A percentile compares a stretch with the other conserved stretches of the same genome.
Conservation (phyloP, 345 rosid species). For the Heritiera fomes region DNA sequence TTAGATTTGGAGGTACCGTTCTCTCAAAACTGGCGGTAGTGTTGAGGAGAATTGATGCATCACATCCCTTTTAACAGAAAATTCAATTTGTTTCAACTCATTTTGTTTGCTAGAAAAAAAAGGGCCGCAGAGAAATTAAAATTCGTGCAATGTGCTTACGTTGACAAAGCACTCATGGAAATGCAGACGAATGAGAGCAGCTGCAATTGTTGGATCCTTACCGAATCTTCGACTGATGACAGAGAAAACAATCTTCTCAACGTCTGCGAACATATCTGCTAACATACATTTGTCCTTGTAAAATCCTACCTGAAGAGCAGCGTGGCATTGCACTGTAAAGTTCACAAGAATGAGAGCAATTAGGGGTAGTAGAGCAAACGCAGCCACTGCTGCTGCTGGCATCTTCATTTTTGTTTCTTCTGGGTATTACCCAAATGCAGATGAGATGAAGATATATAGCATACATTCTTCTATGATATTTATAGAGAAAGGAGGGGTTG, state of each 20-base stretch:
- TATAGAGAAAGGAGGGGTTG: neutral
- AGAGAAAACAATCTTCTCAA: constrained; percentile 38
- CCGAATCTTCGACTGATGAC: constrained; percentile 24
- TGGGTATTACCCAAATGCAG: neutral
- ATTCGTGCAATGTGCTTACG: constrained; percentile 32
- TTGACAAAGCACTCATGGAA: constrained; percentile 50
- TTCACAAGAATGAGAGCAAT: constrained; percentile 30
- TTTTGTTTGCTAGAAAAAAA: constrained; percentile 7
- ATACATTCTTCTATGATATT: neutral
- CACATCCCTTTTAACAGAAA: constrained; percentile 38
- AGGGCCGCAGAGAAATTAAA: constrained; percentile 51
- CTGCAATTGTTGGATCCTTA: constrained; percentile 31
- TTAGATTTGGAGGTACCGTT: constrained; percentile 39
- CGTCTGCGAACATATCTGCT: neutral
- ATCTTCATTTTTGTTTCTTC: constrained; percentile 15
- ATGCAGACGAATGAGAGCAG: constrained; percentile 44
- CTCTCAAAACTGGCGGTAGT: constrained; percentile 34
- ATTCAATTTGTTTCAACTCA: neutral
- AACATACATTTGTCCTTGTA: constrained; percentile 35
- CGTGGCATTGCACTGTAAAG: constrained; percentile 39
- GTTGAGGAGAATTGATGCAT: constrained; percentile 48
- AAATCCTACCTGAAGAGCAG: constrained; percentile 31
- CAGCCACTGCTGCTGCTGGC: constrained; percentile 22
- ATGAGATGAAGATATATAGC: neutral
- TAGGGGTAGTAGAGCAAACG: constrained; percentile 24